Conservation (phyloP, 2,329 filamentous ascomycete species). For the Colletotrichum eremochloae region DNA sequence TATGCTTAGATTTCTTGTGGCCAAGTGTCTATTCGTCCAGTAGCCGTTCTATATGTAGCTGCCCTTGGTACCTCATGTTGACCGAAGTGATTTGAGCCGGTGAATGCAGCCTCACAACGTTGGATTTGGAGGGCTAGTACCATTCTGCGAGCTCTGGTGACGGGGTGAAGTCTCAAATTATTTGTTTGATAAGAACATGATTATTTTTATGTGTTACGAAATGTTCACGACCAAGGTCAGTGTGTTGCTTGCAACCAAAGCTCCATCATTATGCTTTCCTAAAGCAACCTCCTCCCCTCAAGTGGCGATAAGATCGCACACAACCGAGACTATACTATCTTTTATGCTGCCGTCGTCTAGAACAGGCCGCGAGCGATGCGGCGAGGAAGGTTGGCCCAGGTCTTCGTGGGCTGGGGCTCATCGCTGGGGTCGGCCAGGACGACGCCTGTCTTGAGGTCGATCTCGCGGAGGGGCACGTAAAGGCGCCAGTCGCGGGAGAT, state of each 20-base stretch:
- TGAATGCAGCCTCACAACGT: too few relatives aligned
- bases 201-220: neutral
- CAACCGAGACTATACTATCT: neutral
- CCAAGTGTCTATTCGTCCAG: neutral
- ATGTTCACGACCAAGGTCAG: too few relatives aligned
- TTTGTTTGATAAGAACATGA: neutral
- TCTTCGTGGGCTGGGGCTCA: conserved; percentile 50
- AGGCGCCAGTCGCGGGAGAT: conserved; percentile 65
- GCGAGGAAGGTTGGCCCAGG: conserved; percentile 53
- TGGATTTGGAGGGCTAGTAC: too few relatives aligned
- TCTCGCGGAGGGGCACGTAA: conserved; percentile 68
- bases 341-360: conserved; percentile 43
- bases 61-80: neutral
- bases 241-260: neutral
- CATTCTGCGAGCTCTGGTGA: neutral
- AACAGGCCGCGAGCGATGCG: conserved; percentile 53
- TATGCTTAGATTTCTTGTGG: neutral
- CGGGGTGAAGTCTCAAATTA: neutral
- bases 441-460: conserved; percentile 73
- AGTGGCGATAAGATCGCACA: neutral
- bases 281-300: neutral
- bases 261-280: neutral
- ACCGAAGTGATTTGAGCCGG: too few relatives aligned
- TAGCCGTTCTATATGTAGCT: neutral
- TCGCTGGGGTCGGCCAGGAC: conserved; percentile 66